Evolutionary conservation across 108 stramenopile genomes (phyloP).

Genomic region (Cylindrotheca fusiformis): DNA sequence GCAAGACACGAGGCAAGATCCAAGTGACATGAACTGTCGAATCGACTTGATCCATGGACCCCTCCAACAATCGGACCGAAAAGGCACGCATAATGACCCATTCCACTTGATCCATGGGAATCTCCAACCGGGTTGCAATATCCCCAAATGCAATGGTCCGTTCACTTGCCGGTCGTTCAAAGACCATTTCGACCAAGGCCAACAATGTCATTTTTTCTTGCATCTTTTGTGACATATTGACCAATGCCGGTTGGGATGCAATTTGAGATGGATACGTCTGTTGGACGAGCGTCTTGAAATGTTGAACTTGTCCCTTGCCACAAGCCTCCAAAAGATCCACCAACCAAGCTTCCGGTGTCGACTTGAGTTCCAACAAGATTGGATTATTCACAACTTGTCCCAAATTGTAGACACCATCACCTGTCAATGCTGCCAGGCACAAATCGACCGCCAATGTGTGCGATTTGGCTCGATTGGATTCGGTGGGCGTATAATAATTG

Average conservation of each 20-base stretch:
- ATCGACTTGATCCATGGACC: constrained; percentile 87
- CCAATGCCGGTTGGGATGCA: constrained; percentile 83
- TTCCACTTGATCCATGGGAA: constrained; percentile 93
- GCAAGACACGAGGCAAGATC: constrained; percentile 97
- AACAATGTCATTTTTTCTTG: constrained; percentile 95
- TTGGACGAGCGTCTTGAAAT: constrained; percentile 61
- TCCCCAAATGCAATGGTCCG: constrained; percentile 87
- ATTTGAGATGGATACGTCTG: constrained; percentile 60
- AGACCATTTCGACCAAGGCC: constrained; percentile 92
- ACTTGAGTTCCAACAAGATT: constrained; percentile 62
- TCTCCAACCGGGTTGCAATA: constrained; percentile 68
- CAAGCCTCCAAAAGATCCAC: constrained; percentile 81
- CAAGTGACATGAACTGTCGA: constrained; percentile 87
- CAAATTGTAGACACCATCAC: constrained; percentile 96
- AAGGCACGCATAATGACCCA: constrained; percentile 98
- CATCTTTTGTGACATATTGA: constrained; percentile 71
- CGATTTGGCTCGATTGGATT: constrained; percentile 17
- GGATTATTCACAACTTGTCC: constrained; percentile 94
- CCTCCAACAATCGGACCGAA: constrained; percentile 88
- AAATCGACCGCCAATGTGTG: constrained; percentile 86
- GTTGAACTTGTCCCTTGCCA: constrained; percentile 84
- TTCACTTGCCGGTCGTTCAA: constrained; percentile 87
- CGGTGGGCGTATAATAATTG: constrained; percentile 58
- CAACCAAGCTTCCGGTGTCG: constrained; percentile 81
- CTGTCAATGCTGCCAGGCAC: constrained; percentile 93